These are phyloP conservation scores for Gossypium schwendimanii DNA, from an alignment of 441 rosid genomes.

Conservation along the genomic window DNA sequence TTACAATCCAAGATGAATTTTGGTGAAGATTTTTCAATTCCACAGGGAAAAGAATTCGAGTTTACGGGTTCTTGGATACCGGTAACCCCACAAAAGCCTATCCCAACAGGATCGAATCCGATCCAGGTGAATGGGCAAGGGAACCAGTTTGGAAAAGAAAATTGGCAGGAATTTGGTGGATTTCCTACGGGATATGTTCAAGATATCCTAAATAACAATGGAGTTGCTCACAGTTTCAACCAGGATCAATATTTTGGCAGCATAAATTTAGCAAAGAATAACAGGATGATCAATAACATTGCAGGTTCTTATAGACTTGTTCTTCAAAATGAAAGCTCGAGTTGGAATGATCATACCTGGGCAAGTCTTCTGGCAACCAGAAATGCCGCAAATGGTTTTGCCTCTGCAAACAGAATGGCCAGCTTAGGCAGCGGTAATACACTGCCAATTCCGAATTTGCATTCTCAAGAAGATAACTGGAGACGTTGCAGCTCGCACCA, in stretches of 20 bases:
- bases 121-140: conserved; percentile 21
- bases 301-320: conserved; percentile 29
- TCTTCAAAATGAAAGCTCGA: conserved; percentile 16
- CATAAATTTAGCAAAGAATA: conserved; percentile 19
- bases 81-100: conserved; percentile 40
- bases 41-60: conserved; percentile 27
- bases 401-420: conserved; percentile 20
- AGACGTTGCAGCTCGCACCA: conserved; percentile 19
- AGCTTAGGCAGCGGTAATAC: conserved; percentile 15
- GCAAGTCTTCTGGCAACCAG: conserved; percentile 23
- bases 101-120: conserved; percentile 27
- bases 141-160: conserved; percentile 20
- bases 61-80: conserved; percentile 45
- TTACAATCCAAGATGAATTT: conserved; percentile 35
- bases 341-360: conserved; percentile 20
- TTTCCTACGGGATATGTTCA: conserved; percentile 31
- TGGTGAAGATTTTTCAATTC: conserved; percentile 33
- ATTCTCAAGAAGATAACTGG: conserved; percentile 26
- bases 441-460: conserved; percentile 24
- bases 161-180: conserved; percentile 29
- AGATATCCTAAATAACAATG: conserved; percentile 22
- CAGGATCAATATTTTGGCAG: conserved; percentile 15
- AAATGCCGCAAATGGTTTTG: conserved; percentile 25
- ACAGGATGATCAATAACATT: conserved; percentile 25
- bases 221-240: conserved; percentile 21